phyloP scores from a whole-genome alignment of 331 rosid genomes.

The Ulmus americana region DNA sequence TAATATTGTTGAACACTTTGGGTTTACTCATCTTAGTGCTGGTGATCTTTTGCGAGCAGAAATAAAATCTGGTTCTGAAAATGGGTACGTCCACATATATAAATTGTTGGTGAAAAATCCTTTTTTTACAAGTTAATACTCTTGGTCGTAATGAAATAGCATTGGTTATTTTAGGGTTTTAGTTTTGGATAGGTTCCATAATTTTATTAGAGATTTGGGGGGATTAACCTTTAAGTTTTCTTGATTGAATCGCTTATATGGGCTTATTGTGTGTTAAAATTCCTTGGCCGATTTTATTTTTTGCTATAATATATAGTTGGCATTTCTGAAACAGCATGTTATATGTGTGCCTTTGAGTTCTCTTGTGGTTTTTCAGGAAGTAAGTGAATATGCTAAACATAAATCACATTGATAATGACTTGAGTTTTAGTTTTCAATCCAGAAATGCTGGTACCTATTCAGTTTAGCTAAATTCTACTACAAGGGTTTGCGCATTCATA shows the following conservation, averaged over 20 bases:
- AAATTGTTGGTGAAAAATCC: neutral
- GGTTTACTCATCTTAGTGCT: constrained; percentile 93
- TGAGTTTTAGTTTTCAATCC: no score
- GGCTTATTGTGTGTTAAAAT: neutral
- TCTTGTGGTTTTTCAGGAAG: no score
- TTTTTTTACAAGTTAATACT: neutral
- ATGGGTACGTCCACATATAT: constrained; percentile 51
- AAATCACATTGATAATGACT: no score
- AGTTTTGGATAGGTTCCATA: neutral
- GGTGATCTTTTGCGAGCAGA: constrained; percentile 98
- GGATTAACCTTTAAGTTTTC: neutral
- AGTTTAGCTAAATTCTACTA: no score
- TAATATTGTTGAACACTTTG: constrained; percentile 59
- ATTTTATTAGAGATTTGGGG: neutral
- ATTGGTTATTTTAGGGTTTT: neutral
- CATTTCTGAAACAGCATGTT: no score
- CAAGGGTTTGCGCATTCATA: neutral
- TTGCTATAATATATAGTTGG: no score
- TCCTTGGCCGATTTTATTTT: no score
- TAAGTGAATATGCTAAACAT: no score
- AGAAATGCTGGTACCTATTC: no score
- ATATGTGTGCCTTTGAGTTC: no score
- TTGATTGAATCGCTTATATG: neutral
- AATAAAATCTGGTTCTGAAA: constrained; percentile 87
- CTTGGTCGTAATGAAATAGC: no score